Evolutionary conservation across 345 rosid species (phyloP).

Genomic region (Cardiospermum halicacabum): DNA sequence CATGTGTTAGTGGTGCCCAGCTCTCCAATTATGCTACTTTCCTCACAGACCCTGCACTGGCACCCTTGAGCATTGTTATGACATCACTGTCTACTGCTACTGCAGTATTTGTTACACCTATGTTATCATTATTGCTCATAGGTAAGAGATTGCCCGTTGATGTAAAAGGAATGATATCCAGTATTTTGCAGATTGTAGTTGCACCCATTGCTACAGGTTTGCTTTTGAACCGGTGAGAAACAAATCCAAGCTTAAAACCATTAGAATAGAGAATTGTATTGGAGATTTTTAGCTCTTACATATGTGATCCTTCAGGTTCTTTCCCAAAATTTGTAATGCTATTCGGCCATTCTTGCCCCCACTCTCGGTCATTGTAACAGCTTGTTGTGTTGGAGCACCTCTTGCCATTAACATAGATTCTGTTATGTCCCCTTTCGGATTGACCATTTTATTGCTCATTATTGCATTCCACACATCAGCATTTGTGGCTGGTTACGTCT

Average conservation of each 20-base stretch:
- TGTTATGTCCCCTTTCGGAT: slow-evolving; percentile 72
- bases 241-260: not conserved
- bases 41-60: slow-evolving; percentile 73
- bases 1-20: slow-evolving; percentile 98
- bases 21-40: slow-evolving; percentile 90
- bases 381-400: slow-evolving; percentile 89
- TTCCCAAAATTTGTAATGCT: slow-evolving; percentile 58
- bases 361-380: slow-evolving; percentile 76
- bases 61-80: slow-evolving; percentile 94
- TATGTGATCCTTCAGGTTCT: slow-evolving; percentile 45
- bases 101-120: slow-evolving; percentile 77
- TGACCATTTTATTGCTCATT: slow-evolving; percentile 42
- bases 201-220: slow-evolving; percentile 79
- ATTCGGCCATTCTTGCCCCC: slow-evolving; percentile 69
- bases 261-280: slow-evolving; percentile 9
- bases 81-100: slow-evolving; percentile 86
- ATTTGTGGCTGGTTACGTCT: slow-evolving; percentile 61
- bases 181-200: slow-evolving; percentile 83
- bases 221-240: slow-evolving; percentile 66
- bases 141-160: slow-evolving; percentile 90
- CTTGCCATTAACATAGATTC: slow-evolving; percentile 75
- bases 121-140: slow-evolving; percentile 74
- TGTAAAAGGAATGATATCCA: slow-evolving; percentile 87
- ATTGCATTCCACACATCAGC: slow-evolving; percentile 68
- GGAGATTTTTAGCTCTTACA: not conserved